Evolutionary conservation across 495 filamentous ascomycete genomes (phyloP), one percentile per base, ranked within the genome.

Genomic region (Evansstolkia leycettana): DNA sequence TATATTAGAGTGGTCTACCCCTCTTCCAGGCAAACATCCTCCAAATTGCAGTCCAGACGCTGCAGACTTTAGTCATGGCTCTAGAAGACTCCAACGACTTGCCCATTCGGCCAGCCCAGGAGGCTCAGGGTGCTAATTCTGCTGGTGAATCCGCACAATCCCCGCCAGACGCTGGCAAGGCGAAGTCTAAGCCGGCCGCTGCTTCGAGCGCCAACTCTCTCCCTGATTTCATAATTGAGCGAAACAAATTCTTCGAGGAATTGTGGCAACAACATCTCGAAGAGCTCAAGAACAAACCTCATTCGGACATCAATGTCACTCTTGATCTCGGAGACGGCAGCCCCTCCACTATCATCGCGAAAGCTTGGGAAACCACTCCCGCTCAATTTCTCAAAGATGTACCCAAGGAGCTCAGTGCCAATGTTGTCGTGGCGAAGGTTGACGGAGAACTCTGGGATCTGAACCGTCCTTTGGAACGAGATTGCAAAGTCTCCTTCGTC

Each of bases 391-490:
- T 73, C 34, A 57, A 60, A 37, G 51, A 75, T 50, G 54, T 71
- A 11, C 60, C 67, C 25, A 72, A 71, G 53, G 65, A 72, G 28
- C 14, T 72, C 10, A 64, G 58, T 40, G 60, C 56, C 47, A 57
- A 66, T 41, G 51, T 70, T 33, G 82, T 96, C 13, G 77, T 96
- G 46, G 75, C 88, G 5, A 80, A 76, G 50, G 68, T 98, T 33
- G 80, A 95, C 47, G 82, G 74, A 3, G 70, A 78, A 34, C 64
- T 96, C 15, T 98, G 89, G 90, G 90, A 98, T 64, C 56, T 98
- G 23, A 82, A 84, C 40, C 71, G 90, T 36, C 89, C 92, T 4
- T 62, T 98, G 27, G 92, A 96, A 60, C 47, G 50, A 17, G 62
- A 69, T 30, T 87, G 82, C 62, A 76, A 70, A 31, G 70, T 98